Evolutionary conservation across 1,284 basidiomycete species (phyloP).

Genomic region (Malassezia sp.): DNA sequence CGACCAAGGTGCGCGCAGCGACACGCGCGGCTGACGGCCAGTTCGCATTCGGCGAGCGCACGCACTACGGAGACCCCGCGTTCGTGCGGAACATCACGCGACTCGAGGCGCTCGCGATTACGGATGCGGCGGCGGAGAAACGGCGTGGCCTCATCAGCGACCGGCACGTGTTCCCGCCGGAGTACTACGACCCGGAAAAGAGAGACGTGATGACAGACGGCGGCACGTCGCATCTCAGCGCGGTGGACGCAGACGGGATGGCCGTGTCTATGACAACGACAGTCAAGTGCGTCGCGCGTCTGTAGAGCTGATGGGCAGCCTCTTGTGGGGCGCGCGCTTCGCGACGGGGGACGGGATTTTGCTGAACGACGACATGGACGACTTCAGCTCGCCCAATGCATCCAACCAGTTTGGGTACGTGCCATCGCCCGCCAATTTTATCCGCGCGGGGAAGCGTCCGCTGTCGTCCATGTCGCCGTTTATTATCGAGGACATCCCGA

Average conservation of each 20-base stretch:
- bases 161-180: constrained; percentile 22
- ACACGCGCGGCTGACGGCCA: no score
- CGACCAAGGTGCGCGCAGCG: constrained; percentile 41
- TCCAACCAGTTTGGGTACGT: constrained; percentile 47
- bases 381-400: constrained; percentile 43
- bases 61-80: constrained; percentile 48
- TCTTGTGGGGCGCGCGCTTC: constrained; percentile 44
- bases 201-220: constrained; percentile 40
- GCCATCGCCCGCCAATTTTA: constrained; percentile 46
- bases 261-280: constrained; percentile 49
- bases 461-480: constrained; percentile 47
- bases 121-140: constrained; percentile 27
- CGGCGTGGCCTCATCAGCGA: constrained; percentile 42
- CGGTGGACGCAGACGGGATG: constrained; percentile 46
- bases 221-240: constrained; percentile 48
- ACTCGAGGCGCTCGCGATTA: constrained; percentile 45
- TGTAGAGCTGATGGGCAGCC: constrained; percentile 23
- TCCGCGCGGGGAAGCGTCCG: constrained; percentile 47
- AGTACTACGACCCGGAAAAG: constrained; percentile 46
- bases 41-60: constrained; percentile 48
- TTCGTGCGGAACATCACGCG: constrained; percentile 47
- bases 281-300: constrained; percentile 20
- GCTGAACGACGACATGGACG: constrained; percentile 48
- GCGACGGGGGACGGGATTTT: constrained; percentile 36
- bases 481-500: constrained; percentile 45